These are phyloP conservation scores for Cyberlindnera galapagoensis DNA, from an alignment of 805 yeast genomes.

Conservation along the genomic window DNA sequence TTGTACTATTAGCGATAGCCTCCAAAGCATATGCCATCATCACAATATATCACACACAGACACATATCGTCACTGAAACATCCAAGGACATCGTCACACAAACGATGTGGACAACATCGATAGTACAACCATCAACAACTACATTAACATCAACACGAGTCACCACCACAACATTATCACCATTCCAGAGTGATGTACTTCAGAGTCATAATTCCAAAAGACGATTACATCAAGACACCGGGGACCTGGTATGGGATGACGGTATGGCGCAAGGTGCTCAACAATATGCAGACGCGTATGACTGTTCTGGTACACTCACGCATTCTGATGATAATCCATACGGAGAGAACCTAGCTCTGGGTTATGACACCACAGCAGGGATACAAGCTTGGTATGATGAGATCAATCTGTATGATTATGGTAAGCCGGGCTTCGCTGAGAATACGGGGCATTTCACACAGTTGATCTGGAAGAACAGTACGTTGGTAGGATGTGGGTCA, in stretches of 20 bases:
- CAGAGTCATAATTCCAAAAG: conserved; percentile 51
- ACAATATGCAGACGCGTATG: conserved; percentile 46
- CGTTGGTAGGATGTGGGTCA: conserved; percentile 64
- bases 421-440: conserved; percentile 37
- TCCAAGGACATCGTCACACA: conserved; percentile 3
- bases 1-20: too few species aligned
- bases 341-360: conserved; percentile 82
- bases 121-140: conserved; percentile 10
- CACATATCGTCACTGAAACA: conserved; percentile 2
- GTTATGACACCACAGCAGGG: conserved; percentile 52
- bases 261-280: conserved; percentile 49
- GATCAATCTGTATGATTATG: conserved; percentile 43
- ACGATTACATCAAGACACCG: conserved; percentile 41
- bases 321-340: conserved; percentile 58
- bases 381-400: conserved; percentile 76
- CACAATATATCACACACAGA: conserved; percentile 7
- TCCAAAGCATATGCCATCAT: not conserved
- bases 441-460: conserved; percentile 77
- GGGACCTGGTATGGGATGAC: conserved; percentile 48
- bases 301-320: conserved; percentile 47
- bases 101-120: conserved; percentile 5
- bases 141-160: conserved; percentile 13
- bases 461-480: conserved; percentile 62
- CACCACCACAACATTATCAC: conserved; percentile 11
- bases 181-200: conserved; percentile 6